A percentile compares a stretch with the other conserved stretches of the same genome.
These are phyloP conservation scores for Picochlorum sp. DNA, from an alignment of 139 green algal species.

Conservation along the genomic window DNA sequence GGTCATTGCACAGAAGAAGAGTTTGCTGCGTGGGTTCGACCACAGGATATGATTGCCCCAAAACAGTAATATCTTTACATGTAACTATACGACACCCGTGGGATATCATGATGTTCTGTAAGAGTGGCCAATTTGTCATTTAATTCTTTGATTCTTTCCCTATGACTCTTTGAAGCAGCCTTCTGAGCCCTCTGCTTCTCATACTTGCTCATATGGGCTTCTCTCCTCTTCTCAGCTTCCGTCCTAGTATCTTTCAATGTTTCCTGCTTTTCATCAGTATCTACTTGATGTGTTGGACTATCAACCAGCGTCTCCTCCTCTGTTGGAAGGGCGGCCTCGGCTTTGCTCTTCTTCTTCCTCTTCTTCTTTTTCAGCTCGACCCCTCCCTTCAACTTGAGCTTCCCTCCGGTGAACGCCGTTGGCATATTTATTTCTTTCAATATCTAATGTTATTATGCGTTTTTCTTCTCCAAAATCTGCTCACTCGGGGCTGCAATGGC, in stretches of 20 bases:
- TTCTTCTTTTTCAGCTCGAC: constrained; percentile 58
- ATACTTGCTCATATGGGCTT: constrained; percentile 49
- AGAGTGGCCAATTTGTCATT: constrained; percentile 29
- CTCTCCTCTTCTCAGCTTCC: constrained; percentile 62
- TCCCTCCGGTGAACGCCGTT: constrained; percentile 63
- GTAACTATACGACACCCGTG: constrained; percentile 16
- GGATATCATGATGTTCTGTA: constrained; percentile 30
- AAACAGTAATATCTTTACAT: constrained; percentile 14
- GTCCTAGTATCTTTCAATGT: constrained; percentile 57
- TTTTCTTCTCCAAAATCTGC: background rate
- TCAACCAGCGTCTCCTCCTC: background rate
- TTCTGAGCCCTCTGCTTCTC: constrained; percentile 60
- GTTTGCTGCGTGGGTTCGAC: constrained; percentile 84
- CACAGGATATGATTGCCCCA: constrained; percentile 79
- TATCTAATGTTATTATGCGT: background rate
- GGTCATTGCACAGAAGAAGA: constrained; percentile 59
- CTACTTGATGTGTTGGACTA: background rate
- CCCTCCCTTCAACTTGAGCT: constrained; percentile 83
- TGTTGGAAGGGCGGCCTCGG: background rate
- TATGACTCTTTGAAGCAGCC: constrained; percentile 65
- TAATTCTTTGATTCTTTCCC: constrained; percentile 60
- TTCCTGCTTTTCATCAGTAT: background rate
- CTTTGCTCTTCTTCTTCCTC: constrained; percentile 55
- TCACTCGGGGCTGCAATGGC: background rate
- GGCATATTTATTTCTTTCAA: constrained; percentile 2